phyloP scores from a whole-genome alignment of 108 stramenopile species.

The Pseudonitzschia multiseries region DNA sequence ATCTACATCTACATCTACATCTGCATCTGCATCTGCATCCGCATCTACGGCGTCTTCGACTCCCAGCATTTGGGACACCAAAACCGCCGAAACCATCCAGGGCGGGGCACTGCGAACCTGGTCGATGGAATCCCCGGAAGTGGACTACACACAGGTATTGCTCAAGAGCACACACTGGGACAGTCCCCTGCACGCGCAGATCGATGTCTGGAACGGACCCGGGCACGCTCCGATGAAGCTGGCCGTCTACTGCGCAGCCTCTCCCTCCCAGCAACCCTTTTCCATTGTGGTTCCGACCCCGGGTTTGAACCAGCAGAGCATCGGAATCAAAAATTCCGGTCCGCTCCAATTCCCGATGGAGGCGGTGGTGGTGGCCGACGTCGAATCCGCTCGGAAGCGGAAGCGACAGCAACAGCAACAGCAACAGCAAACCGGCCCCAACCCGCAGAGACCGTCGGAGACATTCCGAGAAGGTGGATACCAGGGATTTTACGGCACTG shows the following conservation, averaged over 20 bases:
- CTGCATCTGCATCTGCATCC: no score
- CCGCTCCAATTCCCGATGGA: conserved; percentile 63
- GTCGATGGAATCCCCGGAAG: conserved; percentile 38
- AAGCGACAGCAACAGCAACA: not conserved
- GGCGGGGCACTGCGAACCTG: conserved; percentile 67
- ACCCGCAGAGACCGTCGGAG: not conserved
- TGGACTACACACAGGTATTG: conserved; percentile 47
- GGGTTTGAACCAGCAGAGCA: conserved; percentile 40
- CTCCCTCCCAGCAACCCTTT: conserved; percentile 48
- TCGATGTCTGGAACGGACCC: conserved; percentile 61
- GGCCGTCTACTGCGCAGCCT: conserved; percentile 62
- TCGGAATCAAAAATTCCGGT: conserved; percentile 58
- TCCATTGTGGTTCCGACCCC: conserved; percentile 56
- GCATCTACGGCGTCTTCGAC: not conserved
- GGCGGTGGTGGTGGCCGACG: conserved; percentile 40
- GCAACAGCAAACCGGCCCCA: not conserved
- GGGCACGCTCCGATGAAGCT: conserved; percentile 61
- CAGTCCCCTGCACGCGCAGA: conserved; percentile 58
- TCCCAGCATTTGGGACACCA: conserved; percentile 7
- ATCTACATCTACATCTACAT: no score
- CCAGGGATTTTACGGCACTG: not conserved
- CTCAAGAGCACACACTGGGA: conserved; percentile 44
- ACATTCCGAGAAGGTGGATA: not conserved
- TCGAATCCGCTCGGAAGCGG: conserved; percentile 1
- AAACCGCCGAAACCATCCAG: conserved; percentile 46